Evolutionary conservation across 2,329 filamentous ascomycete species (phyloP).

Genomic region (Exophiala phaeomuriformis): DNA sequence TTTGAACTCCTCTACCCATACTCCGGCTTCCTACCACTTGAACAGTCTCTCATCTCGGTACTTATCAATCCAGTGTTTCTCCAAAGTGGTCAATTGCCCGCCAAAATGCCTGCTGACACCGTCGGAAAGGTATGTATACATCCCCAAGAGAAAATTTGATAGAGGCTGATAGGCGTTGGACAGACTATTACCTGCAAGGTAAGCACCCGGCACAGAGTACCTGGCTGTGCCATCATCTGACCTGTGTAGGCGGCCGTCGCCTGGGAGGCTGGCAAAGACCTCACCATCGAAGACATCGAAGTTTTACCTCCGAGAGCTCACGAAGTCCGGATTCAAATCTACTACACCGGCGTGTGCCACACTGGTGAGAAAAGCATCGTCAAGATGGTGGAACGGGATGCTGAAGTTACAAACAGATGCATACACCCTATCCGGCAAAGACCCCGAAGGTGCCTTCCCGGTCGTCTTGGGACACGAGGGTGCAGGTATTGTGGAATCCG

Average conservation of each 20-base stretch:
- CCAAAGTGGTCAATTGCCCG: not conserved
- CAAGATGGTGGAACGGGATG: slow-evolving; percentile 1
- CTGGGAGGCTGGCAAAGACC: slow-evolving; percentile 89
- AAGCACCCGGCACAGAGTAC: not conserved
- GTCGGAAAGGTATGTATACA: slow-evolving; percentile 25
- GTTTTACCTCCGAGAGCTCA: slow-evolving; percentile 80
- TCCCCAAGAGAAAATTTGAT: not conserved
- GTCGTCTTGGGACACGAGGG: slow-evolving; percentile 85
- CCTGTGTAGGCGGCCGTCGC: slow-evolving; percentile 70
- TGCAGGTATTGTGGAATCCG: slow-evolving; percentile 84
- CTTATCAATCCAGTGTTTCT: not conserved
- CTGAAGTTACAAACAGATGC: slow-evolving; percentile 54
- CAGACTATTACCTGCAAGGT: slow-evolving; percentile 89
- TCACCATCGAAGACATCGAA: slow-evolving; percentile 86
- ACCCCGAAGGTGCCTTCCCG: slow-evolving; percentile 90
- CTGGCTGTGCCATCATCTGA: slow-evolving; percentile 9
- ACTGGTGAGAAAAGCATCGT: slow-evolving; percentile 56
- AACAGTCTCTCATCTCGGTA: not conserved
- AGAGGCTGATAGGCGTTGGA: slow-evolving; percentile 5
- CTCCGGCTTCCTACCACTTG: not conserved
- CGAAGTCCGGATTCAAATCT: slow-evolving; percentile 94
- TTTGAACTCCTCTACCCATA: not conserved
- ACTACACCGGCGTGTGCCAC: slow-evolving; percentile 98
- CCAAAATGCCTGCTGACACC: slow-evolving; percentile 25
- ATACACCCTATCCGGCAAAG: slow-evolving; percentile 91